Conservation (phyloP, 441 rosid species). For the Populus tomentosa region DNA sequence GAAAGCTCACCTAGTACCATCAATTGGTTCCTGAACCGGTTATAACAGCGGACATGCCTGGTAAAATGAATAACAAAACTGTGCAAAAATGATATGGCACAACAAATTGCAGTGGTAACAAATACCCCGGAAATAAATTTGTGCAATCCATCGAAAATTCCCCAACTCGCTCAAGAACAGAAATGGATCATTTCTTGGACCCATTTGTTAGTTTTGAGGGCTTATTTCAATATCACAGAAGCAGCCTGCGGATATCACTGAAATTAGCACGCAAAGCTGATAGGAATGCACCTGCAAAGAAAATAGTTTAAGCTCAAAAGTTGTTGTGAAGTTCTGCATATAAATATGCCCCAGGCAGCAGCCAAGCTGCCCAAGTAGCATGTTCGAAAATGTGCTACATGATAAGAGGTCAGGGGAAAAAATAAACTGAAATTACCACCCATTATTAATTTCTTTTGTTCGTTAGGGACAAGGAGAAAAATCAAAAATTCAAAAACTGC, state of each 20-base stretch:
- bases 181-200: conserved; percentile 7
- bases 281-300: conserved; percentile 74
- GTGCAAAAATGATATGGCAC: conserved; percentile 14
- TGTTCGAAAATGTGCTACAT: neutral
- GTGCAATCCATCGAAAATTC: conserved; percentile 1
- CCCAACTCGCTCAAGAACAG: conserved; percentile 4
- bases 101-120: conserved; percentile 1
- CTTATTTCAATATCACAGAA: conserved; percentile 41
- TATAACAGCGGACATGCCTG: neutral
- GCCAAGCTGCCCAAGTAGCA: neutral
- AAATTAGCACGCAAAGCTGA: conserved; percentile 70
- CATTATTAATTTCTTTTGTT: neutral
- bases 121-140: neutral
- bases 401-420: neutral
- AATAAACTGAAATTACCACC: neutral
- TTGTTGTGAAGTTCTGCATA: neutral
- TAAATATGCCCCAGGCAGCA: neutral
- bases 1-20: neutral
- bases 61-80: conserved; percentile 17
- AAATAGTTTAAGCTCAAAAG: neutral
- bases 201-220: conserved; percentile 7
- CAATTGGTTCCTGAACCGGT: neutral
- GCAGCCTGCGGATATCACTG: conserved; percentile 74
- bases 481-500: neutral
- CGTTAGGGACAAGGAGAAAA: neutral